phyloP scores from a whole-genome alignment of 768 basidiomycete genomes.

The Hygrocybe coccinea region DNA sequence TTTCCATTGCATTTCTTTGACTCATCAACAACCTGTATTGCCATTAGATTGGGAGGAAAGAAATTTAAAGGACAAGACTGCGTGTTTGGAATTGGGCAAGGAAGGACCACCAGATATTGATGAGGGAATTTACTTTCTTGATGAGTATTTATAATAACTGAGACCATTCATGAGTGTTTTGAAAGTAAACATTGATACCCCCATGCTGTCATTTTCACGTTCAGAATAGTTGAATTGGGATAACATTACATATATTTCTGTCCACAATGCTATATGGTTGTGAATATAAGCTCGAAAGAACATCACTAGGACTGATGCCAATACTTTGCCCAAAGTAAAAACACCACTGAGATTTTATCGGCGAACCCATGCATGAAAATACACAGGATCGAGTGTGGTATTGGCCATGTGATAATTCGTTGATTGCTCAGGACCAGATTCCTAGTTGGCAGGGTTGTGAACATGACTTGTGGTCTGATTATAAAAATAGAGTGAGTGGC shows the following conservation, averaged over 20 bases:
- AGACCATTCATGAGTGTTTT: too few species aligned
- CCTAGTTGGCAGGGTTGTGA: conserved; percentile 1
- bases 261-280: background rate
- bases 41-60: too few species aligned
- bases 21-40: too few species aligned
- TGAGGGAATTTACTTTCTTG: too few species aligned
- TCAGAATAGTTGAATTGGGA: too few species aligned
- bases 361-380: conserved; percentile 3
- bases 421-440: conserved; percentile 2
- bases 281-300: background rate
- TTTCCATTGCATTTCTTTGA: too few species aligned
- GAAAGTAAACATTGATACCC: too few species aligned
- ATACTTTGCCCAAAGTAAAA: conserved; percentile 1
- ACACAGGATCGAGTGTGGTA: background rate
- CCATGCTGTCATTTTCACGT: too few species aligned
- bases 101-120: too few species aligned
- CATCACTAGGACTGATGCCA: background rate
- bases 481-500: conserved; percentile 1
- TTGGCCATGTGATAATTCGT: conserved; percentile 1
- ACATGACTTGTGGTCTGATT: background rate
- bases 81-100: too few species aligned
- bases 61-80: too few species aligned
- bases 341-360: background rate
- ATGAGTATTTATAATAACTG: too few species aligned
- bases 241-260: background rate